Conservation (phyloP, 495 filamentous ascomycete species). For the Aspergillus wentii region DNA sequence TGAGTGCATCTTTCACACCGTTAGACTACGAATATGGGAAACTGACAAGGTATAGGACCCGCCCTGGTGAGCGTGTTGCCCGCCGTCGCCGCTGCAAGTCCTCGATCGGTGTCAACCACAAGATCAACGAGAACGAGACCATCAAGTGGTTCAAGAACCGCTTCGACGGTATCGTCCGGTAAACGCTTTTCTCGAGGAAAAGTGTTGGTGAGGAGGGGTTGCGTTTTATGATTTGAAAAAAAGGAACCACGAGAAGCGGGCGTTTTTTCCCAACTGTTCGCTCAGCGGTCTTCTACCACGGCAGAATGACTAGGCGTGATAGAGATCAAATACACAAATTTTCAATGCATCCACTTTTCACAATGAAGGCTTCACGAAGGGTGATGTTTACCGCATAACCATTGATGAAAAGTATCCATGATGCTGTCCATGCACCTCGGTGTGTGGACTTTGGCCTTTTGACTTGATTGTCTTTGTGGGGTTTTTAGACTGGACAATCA, state of each 20-base stretch:
- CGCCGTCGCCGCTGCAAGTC: constrained; percentile 87
- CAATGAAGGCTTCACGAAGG: constrained; percentile 47
- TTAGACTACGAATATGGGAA: background rate
- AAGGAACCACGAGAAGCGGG: constrained; percentile 14
- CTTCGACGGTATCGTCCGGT: constrained; percentile 97
- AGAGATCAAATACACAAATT: constrained; percentile 40
- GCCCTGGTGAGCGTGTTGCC: constrained; percentile 95
- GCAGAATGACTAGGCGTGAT: constrained; percentile 42
- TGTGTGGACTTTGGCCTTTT: constrained; percentile 13
- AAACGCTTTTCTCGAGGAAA: constrained; percentile 35
- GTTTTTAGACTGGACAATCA: no score
- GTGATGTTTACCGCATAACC: constrained; percentile 47
- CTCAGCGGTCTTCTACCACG: constrained; percentile 29
- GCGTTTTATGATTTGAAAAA: constrained; percentile 39
- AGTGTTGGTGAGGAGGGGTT: constrained; percentile 21
- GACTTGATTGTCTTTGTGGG: no score
- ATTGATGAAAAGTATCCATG: constrained; percentile 40
- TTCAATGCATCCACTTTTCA: constrained; percentile 38
- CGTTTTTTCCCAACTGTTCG: constrained; percentile 16
- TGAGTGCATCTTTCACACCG: constrained; percentile 32
- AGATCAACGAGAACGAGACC: constrained; percentile 88
- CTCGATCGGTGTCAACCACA: constrained; percentile 81
- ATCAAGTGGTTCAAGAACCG: constrained; percentile 99
- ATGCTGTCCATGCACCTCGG: constrained; percentile 6
- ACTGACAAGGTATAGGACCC: constrained; percentile 56